Conservation (phyloP, 2,329 filamentous ascomycete species). For the Emericellopsis cladophorae region DNA sequence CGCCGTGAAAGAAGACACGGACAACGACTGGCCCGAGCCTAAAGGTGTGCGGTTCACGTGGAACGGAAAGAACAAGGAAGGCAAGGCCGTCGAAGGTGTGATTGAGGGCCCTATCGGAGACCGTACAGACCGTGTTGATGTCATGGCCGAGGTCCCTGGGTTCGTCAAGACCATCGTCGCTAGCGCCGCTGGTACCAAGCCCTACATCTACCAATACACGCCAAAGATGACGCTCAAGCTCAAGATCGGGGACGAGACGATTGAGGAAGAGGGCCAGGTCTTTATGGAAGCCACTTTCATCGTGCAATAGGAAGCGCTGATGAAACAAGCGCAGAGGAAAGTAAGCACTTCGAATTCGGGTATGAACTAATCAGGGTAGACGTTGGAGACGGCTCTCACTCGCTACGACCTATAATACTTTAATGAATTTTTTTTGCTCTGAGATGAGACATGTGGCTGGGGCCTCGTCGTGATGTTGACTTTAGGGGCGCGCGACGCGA, state of each 20-base stretch:
- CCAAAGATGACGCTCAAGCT: constrained; percentile 65
- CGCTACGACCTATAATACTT: constrained; percentile 8
- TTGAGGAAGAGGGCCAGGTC: constrained; percentile 62
- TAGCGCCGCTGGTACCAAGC: constrained; percentile 79
- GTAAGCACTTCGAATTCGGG: constrained; percentile 1
- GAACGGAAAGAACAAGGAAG: constrained; percentile 66
- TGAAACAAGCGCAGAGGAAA: not conserved
- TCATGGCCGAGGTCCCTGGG: constrained; percentile 91
- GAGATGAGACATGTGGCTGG: too few species aligned
- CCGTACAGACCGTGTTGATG: constrained; percentile 67
- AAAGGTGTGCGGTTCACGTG: constrained; percentile 63
- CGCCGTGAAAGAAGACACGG: constrained; percentile 54
- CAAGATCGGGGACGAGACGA: constrained; percentile 70
- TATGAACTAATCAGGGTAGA: constrained; percentile 10
- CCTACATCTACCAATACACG: constrained; percentile 91
- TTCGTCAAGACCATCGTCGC: constrained; percentile 93
- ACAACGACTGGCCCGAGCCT: constrained; percentile 85
- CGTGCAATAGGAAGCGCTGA: constrained; percentile 34
- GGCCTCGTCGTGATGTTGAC: too few species aligned
- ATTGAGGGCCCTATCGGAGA: constrained; percentile 58
- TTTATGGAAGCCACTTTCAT: constrained; percentile 97
- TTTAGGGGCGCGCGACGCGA: too few species aligned
- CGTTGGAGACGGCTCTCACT: constrained; percentile 17
- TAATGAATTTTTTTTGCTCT: too few species aligned
- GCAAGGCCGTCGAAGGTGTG: constrained; percentile 55